Conservation (phyloP, 83 land plant genomes). For the Picea engelmannii region DNA sequence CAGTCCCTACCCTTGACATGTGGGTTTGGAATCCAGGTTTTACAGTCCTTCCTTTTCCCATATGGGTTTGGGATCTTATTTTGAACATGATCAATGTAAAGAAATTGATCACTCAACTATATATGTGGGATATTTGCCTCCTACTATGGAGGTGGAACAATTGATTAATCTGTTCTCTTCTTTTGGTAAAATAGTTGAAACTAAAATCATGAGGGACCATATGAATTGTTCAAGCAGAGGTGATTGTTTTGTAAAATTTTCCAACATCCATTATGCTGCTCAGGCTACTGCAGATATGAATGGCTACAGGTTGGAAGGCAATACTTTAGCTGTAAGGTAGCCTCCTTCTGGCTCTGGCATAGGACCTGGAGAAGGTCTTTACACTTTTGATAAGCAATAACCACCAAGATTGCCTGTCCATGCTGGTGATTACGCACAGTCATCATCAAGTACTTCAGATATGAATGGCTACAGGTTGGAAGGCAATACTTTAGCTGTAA, state of each 20-base stretch:
- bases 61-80: not conserved
- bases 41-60: not conserved
- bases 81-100: constrained; percentile 29
- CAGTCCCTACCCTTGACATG: not conserved
- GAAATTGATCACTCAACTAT: constrained; percentile 79
- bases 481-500: constrained; percentile 70
- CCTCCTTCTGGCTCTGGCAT: constrained; percentile 67
- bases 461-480: constrained; percentile 63
- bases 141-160: constrained; percentile 69
- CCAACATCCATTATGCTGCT: constrained; percentile 63
- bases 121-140: constrained; percentile 85
- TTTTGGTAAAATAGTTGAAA: constrained; percentile 76
- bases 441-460: not conserved
- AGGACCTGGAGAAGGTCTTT: constrained; percentile 36
- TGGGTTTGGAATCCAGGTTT: not conserved
- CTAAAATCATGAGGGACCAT: constrained; percentile 73
- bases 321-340: constrained; percentile 74
- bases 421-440: too few relatives aligned
- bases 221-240: constrained; percentile 77
- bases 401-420: too few relatives aligned
- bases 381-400: not conserved
- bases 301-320: constrained; percentile 74
- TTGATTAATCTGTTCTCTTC: constrained; percentile 66
- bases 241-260: constrained; percentile 89
- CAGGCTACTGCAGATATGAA: constrained; percentile 71